A percentile compares a stretch with the other conserved stretches of the same genome.
phyloP scores from a whole-genome alignment of 371 early-diverging fungal genomes.

The Caulochytrium protostelioides region DNA sequence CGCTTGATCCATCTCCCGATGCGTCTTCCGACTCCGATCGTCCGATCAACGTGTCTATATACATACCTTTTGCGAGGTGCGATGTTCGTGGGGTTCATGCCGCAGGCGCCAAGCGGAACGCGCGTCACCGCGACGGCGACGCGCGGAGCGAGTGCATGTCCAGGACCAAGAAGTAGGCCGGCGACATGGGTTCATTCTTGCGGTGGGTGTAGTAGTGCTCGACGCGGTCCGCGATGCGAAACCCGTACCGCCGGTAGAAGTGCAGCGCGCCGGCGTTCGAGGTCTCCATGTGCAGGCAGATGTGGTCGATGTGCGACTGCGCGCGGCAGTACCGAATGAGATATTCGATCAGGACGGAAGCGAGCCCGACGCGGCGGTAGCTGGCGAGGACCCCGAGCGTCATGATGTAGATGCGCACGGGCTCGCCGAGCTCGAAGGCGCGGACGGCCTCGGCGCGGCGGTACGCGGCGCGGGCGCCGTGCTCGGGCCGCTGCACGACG shows the following conservation, averaged over 20 bases:
- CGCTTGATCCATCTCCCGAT: no score
- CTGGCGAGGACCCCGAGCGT: slow-evolving; percentile 80
- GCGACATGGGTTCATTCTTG: no score
- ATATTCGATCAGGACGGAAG: slow-evolving; percentile 38
- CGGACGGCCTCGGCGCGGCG: slow-evolving; percentile 3
- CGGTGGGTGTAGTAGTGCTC: slow-evolving; percentile 52
- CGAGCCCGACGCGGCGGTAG: slow-evolving; percentile 60
- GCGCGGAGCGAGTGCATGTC: no score
- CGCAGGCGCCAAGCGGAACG: no score
- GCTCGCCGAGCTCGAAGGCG: slow-evolving; percentile 12
- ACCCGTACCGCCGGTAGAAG: slow-evolving; percentile 73
- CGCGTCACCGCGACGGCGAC: no score
- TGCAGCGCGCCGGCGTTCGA: slow-evolving; percentile 59
- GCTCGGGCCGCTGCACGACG: slow-evolving; percentile 2
- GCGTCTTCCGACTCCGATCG: no score
- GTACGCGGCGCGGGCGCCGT: not conserved
- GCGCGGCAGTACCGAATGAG: slow-evolving; percentile 32
- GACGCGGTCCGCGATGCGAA: slow-evolving; percentile 37
- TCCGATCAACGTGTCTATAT: no score
- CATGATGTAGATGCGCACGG: slow-evolving; percentile 92
- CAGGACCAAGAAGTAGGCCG: no score
- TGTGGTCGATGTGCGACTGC: slow-evolving; percentile 16
- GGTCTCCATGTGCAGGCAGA: slow-evolving; percentile 79
- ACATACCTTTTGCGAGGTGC: no score
- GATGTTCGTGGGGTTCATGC: no score